Evolutionary conservation across 1,284 basidiomycete genomes (phyloP), one percentile per base, ranked within the genome.

Genomic region (Heterobasidion irregulare): DNA sequence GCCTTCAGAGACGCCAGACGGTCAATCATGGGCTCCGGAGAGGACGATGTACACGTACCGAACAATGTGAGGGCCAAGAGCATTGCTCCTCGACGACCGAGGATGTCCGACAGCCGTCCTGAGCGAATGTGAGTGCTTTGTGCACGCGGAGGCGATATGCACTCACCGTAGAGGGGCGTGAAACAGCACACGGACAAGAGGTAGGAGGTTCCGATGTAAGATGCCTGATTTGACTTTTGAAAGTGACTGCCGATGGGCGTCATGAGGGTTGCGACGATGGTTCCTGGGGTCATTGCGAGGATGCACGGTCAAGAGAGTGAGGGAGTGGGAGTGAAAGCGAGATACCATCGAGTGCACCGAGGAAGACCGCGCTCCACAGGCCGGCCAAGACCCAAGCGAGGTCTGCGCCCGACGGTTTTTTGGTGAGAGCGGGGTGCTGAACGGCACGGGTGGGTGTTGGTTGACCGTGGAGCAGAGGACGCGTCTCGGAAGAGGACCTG

Each of bases 151-250:
- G 16, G 52, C n/a, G 45, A 69, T 15, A 26, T 5, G 26, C 43
- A 70, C 79, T 62, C 59, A 85, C 88, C 91, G 74, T 94, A 94
- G 61, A 94, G 74, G 56, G 92, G 92, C 16, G 91, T 94, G 66
- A 94, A 94, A 71, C 91, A 94, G 68, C 89, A 95, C 50, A 94
- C 85, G 45, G 89, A 92, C 50, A 95, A 75, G 59, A 95, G 75
- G 72, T 93, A 93, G 3, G 91, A 83, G 9, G 92, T 92, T 33
- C 91, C 92, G 55, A 95, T 84, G 72, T 94, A 94, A 2, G 89
- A 89, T 2, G 90, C 82, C 60, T 89, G 83, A 71, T 88, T 79
- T 61, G 87, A 79, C 72, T 90, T 79, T 70, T 83, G 76, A 70
- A 90, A 90, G 65, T 86, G 78, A 64, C 84, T 89, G 51, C 89